These are phyloP conservation scores for Oryza glumipatula DNA, from an alignment of 176 grass and related monocot genomes.

Conservation along the genomic window DNA sequence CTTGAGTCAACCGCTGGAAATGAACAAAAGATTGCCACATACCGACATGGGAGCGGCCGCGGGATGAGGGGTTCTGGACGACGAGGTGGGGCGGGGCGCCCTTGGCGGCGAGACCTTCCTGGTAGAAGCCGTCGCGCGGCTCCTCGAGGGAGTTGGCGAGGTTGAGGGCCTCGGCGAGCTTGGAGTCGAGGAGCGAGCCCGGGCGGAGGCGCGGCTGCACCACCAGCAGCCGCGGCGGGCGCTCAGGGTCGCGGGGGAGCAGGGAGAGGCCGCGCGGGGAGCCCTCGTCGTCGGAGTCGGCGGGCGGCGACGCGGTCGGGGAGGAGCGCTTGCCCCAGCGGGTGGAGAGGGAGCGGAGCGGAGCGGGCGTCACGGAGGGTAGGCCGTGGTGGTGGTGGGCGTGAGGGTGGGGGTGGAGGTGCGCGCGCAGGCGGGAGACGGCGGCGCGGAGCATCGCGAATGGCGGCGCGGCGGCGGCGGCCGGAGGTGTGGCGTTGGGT, in stretches of 20 bases:
- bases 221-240: slow-evolving; percentile 75
- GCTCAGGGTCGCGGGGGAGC: slow-evolving; percentile 53
- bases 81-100: slow-evolving; percentile 66
- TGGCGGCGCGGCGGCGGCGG: neutral
- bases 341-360: slow-evolving; percentile 44
- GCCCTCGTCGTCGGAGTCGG: slow-evolving; percentile 48
- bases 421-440: slow-evolving; percentile 37
- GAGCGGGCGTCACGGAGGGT: slow-evolving; percentile 19
- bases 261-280: slow-evolving; percentile 57
- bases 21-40: slow-evolving; percentile 13
- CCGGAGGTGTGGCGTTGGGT: neutral
- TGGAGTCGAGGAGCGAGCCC: slow-evolving; percentile 66
- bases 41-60: slow-evolving; percentile 66
- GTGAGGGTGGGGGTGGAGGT: neutral
- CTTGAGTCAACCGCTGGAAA: slow-evolving; percentile 27
- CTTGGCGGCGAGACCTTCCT: slow-evolving; percentile 46
- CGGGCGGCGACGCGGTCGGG: slow-evolving; percentile 41
- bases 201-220: slow-evolving; percentile 91
- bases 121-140: slow-evolving; percentile 80
- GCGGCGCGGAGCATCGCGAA: slow-evolving; percentile 55
- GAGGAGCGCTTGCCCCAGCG: slow-evolving; percentile 51
- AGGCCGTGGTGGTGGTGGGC: neutral
- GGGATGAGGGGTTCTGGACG: slow-evolving; percentile 82
- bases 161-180: slow-evolving; percentile 90
- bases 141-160: slow-evolving; percentile 93